These are phyloP conservation scores for Cavenderia fasciculata DNA, from an alignment of 78 protist genomes.

Conservation along the genomic window DNA sequence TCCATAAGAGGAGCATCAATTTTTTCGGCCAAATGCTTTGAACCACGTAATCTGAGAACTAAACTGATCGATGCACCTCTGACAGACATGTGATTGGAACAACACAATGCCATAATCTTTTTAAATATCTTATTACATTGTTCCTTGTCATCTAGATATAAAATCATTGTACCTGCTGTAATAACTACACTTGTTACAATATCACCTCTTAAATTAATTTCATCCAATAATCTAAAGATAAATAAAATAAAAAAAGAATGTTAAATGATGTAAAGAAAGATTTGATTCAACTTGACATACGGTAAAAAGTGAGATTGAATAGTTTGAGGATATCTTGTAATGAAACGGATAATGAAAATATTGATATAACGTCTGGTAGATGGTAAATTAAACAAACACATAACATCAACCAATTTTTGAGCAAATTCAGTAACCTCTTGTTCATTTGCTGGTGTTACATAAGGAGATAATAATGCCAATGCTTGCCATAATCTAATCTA, in stretches of 20 bases:
- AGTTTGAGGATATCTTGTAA: background rate
- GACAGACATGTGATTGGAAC: conserved; percentile 30
- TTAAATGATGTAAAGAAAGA: background rate
- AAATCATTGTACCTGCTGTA: conserved; percentile 26
- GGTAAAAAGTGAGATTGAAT: conserved; percentile 16
- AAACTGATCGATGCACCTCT: conserved; percentile 21
- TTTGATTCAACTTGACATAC: background rate
- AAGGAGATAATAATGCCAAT: conserved; percentile 10
- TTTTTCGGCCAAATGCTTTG: background rate
- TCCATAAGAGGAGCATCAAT: background rate
- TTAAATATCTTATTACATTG: conserved; percentile 1
- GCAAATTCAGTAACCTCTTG: conserved; percentile 16
- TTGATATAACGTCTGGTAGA: conserved; percentile 53
- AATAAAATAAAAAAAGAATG: background rate
- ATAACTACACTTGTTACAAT: conserved; percentile 19
- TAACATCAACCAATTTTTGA: background rate
- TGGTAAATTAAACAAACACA: conserved; percentile 46
- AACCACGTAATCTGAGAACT: background rate
- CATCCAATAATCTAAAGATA: conserved; percentile 9
- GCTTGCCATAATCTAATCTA: conserved; percentile 67
- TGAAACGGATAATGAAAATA: conserved; percentile 35
- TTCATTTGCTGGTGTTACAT: background rate
- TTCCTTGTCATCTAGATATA: background rate
- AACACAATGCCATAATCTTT: conserved; percentile 22
- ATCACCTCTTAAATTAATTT: conserved; percentile 63